These are phyloP conservation scores for Harrya chromipes DNA, from an alignment of 768 basidiomycete species.

Conservation along the genomic window DNA sequence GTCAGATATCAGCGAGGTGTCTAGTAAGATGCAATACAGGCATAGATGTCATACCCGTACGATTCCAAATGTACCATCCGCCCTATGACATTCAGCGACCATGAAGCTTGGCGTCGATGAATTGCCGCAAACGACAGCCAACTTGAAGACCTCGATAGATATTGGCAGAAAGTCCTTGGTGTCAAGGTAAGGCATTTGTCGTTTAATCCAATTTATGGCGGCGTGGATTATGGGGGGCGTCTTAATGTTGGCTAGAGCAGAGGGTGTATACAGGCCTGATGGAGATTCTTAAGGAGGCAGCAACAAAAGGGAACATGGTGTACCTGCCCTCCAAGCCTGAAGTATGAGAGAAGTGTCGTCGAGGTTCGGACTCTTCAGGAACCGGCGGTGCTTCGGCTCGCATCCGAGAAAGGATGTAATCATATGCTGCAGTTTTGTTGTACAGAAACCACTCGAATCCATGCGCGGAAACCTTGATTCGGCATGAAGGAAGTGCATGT, in stretches of 20 bases:
- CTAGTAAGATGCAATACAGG: conserved; percentile 2
- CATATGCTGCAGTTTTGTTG: conserved; percentile 86
- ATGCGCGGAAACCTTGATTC: conserved; percentile 75
- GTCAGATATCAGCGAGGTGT: conserved; percentile 8
- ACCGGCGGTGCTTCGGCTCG: conserved; percentile 32
- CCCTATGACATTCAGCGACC: conserved; percentile 76
- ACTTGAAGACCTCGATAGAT: conserved; percentile 73
- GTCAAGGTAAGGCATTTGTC: conserved; percentile 68
- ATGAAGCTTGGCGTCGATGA: conserved; percentile 79
- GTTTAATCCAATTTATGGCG: conserved; percentile 48
- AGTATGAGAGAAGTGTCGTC: conserved; percentile 38
- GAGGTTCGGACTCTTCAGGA: conserved; percentile 31
- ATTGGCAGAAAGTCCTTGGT: conserved; percentile 85
- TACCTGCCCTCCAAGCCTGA: conserved; percentile 39
- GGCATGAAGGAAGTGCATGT: conserved; percentile 55
- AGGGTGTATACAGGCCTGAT: conserved; percentile 24
- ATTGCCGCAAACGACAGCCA: conserved; percentile 84
- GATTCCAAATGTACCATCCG: conserved; percentile 76
- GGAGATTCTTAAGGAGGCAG: not conserved
- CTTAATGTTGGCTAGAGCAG: conserved; percentile 27
- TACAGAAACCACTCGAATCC: conserved; percentile 94
- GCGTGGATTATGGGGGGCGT: conserved; percentile 36
- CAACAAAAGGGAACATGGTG: not conserved
- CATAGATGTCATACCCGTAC: conserved; percentile 50
- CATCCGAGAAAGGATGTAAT: conserved; percentile 80